Conservation (phyloP, 495 filamentous ascomycete species). For the Oleoguttula mirabilis region DNA sequence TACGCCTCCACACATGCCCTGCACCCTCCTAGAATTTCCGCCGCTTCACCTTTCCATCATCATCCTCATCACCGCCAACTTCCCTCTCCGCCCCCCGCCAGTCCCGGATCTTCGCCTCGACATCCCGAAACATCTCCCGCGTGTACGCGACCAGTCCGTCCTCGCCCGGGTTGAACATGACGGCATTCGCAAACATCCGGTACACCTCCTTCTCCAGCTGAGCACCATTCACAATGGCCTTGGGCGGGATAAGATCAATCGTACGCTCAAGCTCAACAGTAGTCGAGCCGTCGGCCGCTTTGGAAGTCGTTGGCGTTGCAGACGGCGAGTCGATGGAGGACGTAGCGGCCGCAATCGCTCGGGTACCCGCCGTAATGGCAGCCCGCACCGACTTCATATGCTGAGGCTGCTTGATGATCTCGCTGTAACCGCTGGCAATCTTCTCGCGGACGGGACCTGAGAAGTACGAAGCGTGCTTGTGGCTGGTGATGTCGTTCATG, state of each 20-base stretch:
- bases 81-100: constrained; percentile 48
- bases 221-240: constrained; percentile 82
- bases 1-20: too few species aligned
- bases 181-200: constrained; percentile 92
- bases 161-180: constrained; percentile 92
- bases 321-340: constrained; percentile 31
- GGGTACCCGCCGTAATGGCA: constrained; percentile 64
- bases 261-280: constrained; percentile 54
- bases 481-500: constrained; percentile 71
- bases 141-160: constrained; percentile 74
- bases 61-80: constrained; percentile 20
- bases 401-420: constrained; percentile 74
- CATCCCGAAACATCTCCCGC: constrained; percentile 68
- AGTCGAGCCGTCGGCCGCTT: constrained; percentile 35
- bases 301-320: constrained; percentile 28
- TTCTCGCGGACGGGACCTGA: constrained; percentile 68
- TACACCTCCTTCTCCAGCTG: constrained; percentile 94
- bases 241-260: constrained; percentile 69
- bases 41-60: constrained; percentile 22
- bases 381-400: constrained; percentile 78
- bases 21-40: constrained; percentile 24
- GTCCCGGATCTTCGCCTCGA: constrained; percentile 48
- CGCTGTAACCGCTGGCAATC: constrained; percentile 77
- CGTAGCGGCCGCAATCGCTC: constrained; percentile 50
- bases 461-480: constrained; percentile 84